Conservation (phyloP, 257 asterid species). For the Gentiana dahurica region DNA sequence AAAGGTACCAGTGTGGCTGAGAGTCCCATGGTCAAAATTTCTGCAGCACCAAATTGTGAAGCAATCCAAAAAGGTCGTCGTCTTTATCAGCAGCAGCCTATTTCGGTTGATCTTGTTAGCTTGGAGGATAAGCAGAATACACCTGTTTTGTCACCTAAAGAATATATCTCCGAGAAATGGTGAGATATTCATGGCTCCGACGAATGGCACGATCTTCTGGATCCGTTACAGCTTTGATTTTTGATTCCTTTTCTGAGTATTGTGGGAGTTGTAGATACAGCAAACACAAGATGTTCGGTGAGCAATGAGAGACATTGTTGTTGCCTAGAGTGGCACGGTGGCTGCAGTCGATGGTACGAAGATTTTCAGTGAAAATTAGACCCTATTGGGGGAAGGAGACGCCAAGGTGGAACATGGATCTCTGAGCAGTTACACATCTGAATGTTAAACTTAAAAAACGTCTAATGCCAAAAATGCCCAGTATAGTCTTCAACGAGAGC, state of each 20-base stretch:
- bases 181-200: slow-evolving; percentile 43
- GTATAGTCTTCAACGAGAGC: slow-evolving; percentile 59
- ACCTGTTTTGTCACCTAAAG: slow-evolving; percentile 39
- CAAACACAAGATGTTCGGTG: slow-evolving; percentile 35
- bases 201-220: slow-evolving; percentile 56
- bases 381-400: slow-evolving; percentile 44
- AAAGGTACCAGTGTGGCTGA: neutral
- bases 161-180: slow-evolving; percentile 46
- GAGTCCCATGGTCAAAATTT: neutral
- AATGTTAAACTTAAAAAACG: slow-evolving; percentile 46
- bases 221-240: slow-evolving; percentile 60
- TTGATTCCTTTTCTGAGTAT: slow-evolving; percentile 50
- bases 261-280: slow-evolving; percentile 62
- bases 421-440: slow-evolving; percentile 63
- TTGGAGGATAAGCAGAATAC: slow-evolving; percentile 1
- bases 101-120: neutral
- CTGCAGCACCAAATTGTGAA: slow-evolving; percentile 1
- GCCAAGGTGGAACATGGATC: slow-evolving; percentile 67
- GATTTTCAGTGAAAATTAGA: slow-evolving; percentile 53
- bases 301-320: slow-evolving; percentile 65
- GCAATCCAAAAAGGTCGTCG: neutral
- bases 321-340: slow-evolving; percentile 79
- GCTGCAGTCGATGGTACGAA: slow-evolving; percentile 67
- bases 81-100: neutral
- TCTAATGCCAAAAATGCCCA: slow-evolving; percentile 62